Base-by-base conservation (phyloP, 371 early-diverging fungal genomes). In the Nematocida parisii region DNA sequence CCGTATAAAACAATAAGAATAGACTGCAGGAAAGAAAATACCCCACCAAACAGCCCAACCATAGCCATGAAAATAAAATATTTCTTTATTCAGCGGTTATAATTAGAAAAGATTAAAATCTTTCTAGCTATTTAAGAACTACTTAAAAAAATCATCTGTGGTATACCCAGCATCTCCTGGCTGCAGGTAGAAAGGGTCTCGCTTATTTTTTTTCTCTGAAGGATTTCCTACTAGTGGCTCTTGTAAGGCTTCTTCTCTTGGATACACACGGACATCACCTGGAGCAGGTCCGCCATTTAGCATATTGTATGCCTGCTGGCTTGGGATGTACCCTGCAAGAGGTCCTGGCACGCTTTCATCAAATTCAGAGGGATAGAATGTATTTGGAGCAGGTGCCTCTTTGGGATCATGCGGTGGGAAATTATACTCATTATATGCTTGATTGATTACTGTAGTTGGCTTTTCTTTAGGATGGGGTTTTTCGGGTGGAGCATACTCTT, bases 111-210 rank as follows among this genome's bases (percentile, higher is more conserved):
- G 54, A 54, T 54, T 15, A 54, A 54, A 20, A 20, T 13, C 61
- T n/a, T 42, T 11, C 64, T 64, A 15, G 33, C 45, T 64, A 5
- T n/a, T 42, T 33, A 15, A 44, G 45, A 64, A 64, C 13, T 20
- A 13, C 33, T 64, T 15, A 6, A 42, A 64, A 20, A 44, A 13
- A 11, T 42, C 64, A 64, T 64, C 64, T 15, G 6, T 64, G 0
- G 11, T 7, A n/a, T 33, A 33, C 7, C 64, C 64, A 9, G 27
- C 64, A 13, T 64, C 64, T 9, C 42, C 64, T 13, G 64, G 45
- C 64, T 64, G 64, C 44, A 64, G 33, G 22, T 64, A 64, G 42
- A 64, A 64, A n/a, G 42, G 64, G 22, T 64, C 60, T 33, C 22
- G 11, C 33, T 33, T 61, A 61, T 15, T 33, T 24, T 61, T 24